phyloP scores from a whole-genome alignment of 2,329 filamentous ascomycete species.

The Fonsecaea pedrosoi region DNA sequence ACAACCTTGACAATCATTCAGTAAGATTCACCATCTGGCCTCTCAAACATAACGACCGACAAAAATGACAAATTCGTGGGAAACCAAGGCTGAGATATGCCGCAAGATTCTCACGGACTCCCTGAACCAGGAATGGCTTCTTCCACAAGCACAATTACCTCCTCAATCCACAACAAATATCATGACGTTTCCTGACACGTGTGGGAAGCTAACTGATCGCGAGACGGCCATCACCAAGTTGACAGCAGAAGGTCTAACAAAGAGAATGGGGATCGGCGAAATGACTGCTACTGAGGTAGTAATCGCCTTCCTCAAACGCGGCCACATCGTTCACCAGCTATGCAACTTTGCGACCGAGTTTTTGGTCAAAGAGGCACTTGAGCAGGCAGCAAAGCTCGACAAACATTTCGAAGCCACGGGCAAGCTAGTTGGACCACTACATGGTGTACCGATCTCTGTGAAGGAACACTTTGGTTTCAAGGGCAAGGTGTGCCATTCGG shows the following conservation, averaged over 20 bases:
- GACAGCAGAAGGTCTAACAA: too few species aligned
- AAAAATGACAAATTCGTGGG: constrained; percentile 38
- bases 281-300: constrained; percentile 35
- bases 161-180: constrained; percentile 15
- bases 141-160: constrained; percentile 43
- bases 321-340: constrained; percentile 38
- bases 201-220: too few species aligned
- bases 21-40: too few species aligned
- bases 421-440: constrained; percentile 40
- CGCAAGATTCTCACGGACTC: constrained; percentile 46
- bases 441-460: constrained; percentile 44
- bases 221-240: too few species aligned
- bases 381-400: constrained; percentile 41
- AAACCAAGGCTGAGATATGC: constrained; percentile 45
- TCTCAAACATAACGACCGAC: too few species aligned
- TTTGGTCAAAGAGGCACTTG: constrained; percentile 40
- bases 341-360: constrained; percentile 47
- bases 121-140: constrained; percentile 47
- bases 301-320: constrained; percentile 39
- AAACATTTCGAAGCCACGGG: constrained; percentile 38
- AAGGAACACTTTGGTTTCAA: constrained; percentile 44
- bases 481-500: constrained; percentile 38
- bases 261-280: too few species aligned
- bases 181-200: too few species aligned
- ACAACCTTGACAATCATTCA: too few species aligned